Evolutionary conservation across 495 filamentous ascomycete genomes (phyloP), one percentile per base, ranked within the genome.

Genomic region (Hypomontagnella submonticulosa): DNA sequence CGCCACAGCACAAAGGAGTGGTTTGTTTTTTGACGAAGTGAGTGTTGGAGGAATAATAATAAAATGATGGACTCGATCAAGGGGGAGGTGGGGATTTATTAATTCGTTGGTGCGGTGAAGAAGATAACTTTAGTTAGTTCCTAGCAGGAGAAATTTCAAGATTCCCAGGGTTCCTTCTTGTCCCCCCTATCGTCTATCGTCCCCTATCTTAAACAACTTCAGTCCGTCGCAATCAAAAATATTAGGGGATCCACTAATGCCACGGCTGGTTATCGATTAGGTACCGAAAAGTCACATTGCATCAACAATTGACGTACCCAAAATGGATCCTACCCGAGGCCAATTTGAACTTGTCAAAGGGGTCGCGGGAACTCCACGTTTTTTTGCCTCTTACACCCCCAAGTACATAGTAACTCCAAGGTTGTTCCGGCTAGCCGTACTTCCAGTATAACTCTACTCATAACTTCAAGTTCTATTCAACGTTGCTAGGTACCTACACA

Each of bases 31-130:
- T 27, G 43, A 58, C 20, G 18, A 49, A 41, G 36, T 59, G 48
- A 41, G 36, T 51, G 18, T 54, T 54, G 49, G 38, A 57, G 58
- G 50, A 56, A 48, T 23, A 54, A 33, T 32, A 34, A 32, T 19
- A 40, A 58, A 40, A 27, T 27, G 18, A 36, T 18, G 12, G 34
- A 1, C 30, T n/a, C n/a, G 30, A 8, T 30, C 43, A 18, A 42
- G 61, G 44, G 34, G 37, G 37, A 16, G 51, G 64, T 57, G 64
- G 58, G 41, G 58, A 67, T 62, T 67, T 62, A 51, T 47, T 63
- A 50, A 27, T 27, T 27, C 23, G 23, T 27, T 27, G 23, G 23
- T 27, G 23, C 23, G 23, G 23, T 27, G 23, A 27, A 23, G 36
- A 43, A 19, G 19, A 30, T 8, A 38, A 13, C 36, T 3, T 2